Base-by-base conservation (phyloP, 2,329 filamentous ascomycete species). In the Xylariales sp. region DNA sequence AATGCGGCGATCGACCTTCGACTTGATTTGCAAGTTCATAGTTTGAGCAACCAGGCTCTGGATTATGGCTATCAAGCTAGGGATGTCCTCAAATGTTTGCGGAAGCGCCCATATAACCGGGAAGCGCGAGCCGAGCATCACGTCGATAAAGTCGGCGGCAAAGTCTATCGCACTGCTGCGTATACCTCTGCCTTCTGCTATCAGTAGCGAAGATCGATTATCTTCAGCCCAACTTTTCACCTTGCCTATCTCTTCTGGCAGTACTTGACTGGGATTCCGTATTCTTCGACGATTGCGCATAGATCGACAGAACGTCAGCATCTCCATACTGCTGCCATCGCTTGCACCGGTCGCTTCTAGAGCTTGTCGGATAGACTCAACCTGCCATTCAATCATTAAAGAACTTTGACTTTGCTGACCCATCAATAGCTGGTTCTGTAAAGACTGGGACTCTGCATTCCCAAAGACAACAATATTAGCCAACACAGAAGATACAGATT, bases 101-200 rank as follows among this genome's bases (percentile, higher is more conserved):
- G 42, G 40, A 1, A 45, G 25, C 4, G 40, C 40, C 42, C 42
- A 43, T 1, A 45, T 17, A 16, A 43, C 15, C 3, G 42, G 42
- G 12, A 33, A 25, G 4, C 25, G 35, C 2, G 20, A 12, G 2
- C 40, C 40, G 11, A 45, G 18, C 24, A 45, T 33, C 11, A 29
- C 37, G 21, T 38, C 35, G 6, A 43, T 18, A 27, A 45, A 43
- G 14, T 43, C 42, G 18, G 35, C 33, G 7, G 42, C 42, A 7
- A 45, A 45, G 15, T 45, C 42, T 7, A 40, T 28, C 11, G 40
- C 20, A 24, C 42, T 45, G 5, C 36, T 43, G 11, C 37, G 17
- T 13, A 43, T 33, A 6, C 42, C 42, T 4, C 32, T 29, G 19
- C 42, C 40, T n/a, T 45, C 30, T 13, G 42, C 42, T 2, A 45